phyloP scores from a whole-genome alignment of 1,284 basidiomycete species.

The Fomitopsis schrenkii region DNA sequence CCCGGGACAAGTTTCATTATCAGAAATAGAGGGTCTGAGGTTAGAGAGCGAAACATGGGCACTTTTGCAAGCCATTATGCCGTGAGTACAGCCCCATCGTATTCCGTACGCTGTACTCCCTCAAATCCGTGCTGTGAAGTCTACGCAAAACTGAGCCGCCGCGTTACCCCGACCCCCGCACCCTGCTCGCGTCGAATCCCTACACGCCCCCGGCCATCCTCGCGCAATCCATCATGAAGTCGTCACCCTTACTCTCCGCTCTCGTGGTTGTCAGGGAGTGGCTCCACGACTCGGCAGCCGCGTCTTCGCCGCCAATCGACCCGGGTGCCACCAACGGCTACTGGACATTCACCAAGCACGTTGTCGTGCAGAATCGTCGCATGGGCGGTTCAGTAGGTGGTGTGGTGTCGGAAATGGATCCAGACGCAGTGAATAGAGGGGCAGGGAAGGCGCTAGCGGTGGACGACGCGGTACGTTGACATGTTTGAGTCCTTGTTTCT shows the following conservation, averaged over 20 bases:
- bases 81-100: slow-evolving; percentile 35
- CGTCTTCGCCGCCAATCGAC: slow-evolving; percentile 39
- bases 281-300: slow-evolving; percentile 66
- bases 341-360: slow-evolving; percentile 77
- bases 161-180: slow-evolving; percentile 41
- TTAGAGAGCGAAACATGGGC: slow-evolving; percentile 83
- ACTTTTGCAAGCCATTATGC: slow-evolving; percentile 70
- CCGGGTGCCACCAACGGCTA: slow-evolving; percentile 76
- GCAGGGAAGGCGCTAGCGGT: slow-evolving; percentile 50
- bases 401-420: slow-evolving; percentile 65
- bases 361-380: slow-evolving; percentile 59
- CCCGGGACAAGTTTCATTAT: slow-evolving; percentile 33
- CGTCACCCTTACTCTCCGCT: slow-evolving; percentile 61
- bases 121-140: slow-evolving; percentile 28
- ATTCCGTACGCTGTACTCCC: neutral
- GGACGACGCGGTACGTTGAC: slow-evolving; percentile 67
- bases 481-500: neutral
- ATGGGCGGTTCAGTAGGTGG: slow-evolving; percentile 46
- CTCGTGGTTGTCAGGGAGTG: slow-evolving; percentile 80
- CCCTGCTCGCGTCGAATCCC: slow-evolving; percentile 62
- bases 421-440: slow-evolving; percentile 55
- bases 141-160: slow-evolving; percentile 57
- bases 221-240: slow-evolving; percentile 66
- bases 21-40: slow-evolving; percentile 57
- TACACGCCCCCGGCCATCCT: slow-evolving; percentile 75